Base-by-base conservation (phyloP, 169 alveolate species). In the Cryptosporidium ubiquitum region DNA sequence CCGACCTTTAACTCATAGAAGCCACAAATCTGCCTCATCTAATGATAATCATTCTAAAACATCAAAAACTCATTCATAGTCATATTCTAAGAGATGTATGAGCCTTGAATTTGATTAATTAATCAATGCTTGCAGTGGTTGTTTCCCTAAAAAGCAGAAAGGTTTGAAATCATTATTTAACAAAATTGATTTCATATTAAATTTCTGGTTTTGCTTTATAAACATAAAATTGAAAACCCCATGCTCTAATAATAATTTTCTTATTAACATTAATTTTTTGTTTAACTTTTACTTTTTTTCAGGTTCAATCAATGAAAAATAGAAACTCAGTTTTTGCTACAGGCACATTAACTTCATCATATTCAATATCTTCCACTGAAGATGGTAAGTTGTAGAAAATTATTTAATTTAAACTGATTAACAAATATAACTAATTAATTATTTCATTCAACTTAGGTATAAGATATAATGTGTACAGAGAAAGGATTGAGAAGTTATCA, bases 391-490 rank as follows among this genome's bases (percentile, higher is more conserved):
- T 79, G 31, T 29, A 29, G 20, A n/a, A 55, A 1, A 23, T 12
- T 7, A n/a, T 23, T 26, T 5, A 26, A 9, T n/a, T 55, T 6
- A 55, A 26, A 20, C 12, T 14, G 4, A 14, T 14, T 47, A n/a
- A n/a, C n/a, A n/a, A n/a, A n/a, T 44, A 12, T 12, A 14, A 47
- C 2, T 47, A 47, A 16, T 47, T 0, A 57, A 1, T 61, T 37
- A 61, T 39, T 18, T 35, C 33, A 20, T 31, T 58, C 35, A n/a
- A 12, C 40, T 20, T 31, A 79, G 89, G 89, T 18, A 26, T 79
- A 49, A 79, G 89, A 58, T 79, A 79, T 51, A 61, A 20, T 64
- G n/a, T 64, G 20, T 79, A 79, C 42, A 79, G 89, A 64, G 89
- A 40, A 42, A 58, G 89, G 55, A 79, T 79, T 39, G 89, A 79